Evolutionary conservation across 345 rosid species (phyloP), one percentile per base, ranked within the genome.

Genomic region (Noccaea caerulescens): DNA sequence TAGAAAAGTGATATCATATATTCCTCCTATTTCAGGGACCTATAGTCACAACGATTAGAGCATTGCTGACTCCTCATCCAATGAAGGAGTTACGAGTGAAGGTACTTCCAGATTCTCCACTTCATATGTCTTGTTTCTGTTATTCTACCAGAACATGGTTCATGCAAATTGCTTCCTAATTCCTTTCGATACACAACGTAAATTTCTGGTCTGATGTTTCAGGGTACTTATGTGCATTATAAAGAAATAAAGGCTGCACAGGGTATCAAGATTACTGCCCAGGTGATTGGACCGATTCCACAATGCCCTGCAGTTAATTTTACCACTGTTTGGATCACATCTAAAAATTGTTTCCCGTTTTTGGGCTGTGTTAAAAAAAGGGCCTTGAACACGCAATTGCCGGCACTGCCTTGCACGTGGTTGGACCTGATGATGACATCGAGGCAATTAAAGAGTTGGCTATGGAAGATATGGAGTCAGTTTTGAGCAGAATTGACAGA

Each of bases 11-110:
- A 72, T 46, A n/a, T 41, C 39, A 49, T 58, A 10, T 76, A 60
- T 57, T 63, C 10, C 32, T 77, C 72, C 34, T 38, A 25, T 78
- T 75, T 50, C 77, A 94, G 97, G 97, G 93, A 34, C 93, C 97
- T 49, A 94, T 94, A 68, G 94, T 85, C 38, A 91, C 99, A 60
- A 73, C 67, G 1, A 86, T 94, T 76, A 87, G 99, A 81, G 91
- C 97, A 73, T 62, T 94, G 65, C 75, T 94, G 77, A 94, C 96
- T 46, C 97, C 99, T 5, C 99, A 91, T 80, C 97, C 99, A 38
- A 93, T 93, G 99, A 93, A 89, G 82, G 99, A 93, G 86, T 83
- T 89, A 44, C 85, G 97, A 37, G 93, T 94, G 63, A 91, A 94
- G 95, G 99, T 91, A 71, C 58, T 37, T 44, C 16, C 12, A 58